phyloP scores from a whole-genome alignment of 2,329 filamentous ascomycete species.

The Chaetomium globosum region DNA sequence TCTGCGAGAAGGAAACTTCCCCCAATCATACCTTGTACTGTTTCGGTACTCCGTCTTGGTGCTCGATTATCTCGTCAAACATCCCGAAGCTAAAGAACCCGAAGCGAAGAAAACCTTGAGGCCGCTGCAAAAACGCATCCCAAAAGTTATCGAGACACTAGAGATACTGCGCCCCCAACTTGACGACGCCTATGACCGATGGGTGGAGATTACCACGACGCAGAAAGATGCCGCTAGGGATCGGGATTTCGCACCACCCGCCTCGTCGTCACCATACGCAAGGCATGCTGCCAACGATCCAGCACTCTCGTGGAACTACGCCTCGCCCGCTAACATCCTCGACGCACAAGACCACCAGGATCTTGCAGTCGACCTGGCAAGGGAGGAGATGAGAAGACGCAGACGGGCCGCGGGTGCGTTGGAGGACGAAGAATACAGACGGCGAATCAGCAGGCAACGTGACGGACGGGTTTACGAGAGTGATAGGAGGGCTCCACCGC shows the following conservation, averaged over 20 bases:
- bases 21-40: conserved; percentile 88
- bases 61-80: conserved; percentile 70
- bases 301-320: conserved; percentile 53
- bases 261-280: conserved; percentile 45
- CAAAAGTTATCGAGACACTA: conserved; percentile 67
- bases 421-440: conserved; percentile 59
- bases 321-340: conserved; percentile 57
- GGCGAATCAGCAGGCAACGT: conserved; percentile 52
- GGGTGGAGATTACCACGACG: conserved; percentile 57
- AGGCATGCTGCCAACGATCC: conserved; percentile 61
- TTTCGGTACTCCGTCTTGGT: conserved; percentile 87
- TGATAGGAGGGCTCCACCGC: neutral
- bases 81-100: conserved; percentile 72
- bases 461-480: conserved; percentile 44
- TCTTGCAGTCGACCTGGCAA: conserved; percentile 74
- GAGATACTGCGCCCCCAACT: conserved; percentile 81
- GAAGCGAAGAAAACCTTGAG: conserved; percentile 66
- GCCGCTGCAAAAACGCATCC: conserved; percentile 53
- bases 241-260: conserved; percentile 4
- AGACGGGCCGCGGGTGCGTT: conserved; percentile 63
- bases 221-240: conserved; percentile 36
- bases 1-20: conserved; percentile 79
- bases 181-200: conserved; percentile 68
- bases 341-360: conserved; percentile 73
- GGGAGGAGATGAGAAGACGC: conserved; percentile 69